phyloP scores from a whole-genome alignment of 352 stramenopile genomes.

The Elongisporangium anandrum region DNA sequence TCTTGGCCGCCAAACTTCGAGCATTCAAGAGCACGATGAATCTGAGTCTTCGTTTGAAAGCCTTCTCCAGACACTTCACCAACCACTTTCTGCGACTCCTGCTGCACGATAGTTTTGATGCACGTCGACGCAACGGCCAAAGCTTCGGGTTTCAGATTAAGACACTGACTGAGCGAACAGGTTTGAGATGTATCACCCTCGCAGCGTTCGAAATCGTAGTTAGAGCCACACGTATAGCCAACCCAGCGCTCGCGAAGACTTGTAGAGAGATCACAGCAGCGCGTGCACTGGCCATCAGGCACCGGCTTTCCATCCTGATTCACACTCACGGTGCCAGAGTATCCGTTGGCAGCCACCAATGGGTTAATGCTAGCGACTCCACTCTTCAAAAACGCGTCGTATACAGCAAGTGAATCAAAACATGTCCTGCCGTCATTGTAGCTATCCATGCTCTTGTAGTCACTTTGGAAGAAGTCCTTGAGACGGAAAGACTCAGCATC shows the following conservation, averaged over 20 bases:
- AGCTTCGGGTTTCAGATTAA: constrained; percentile 45
- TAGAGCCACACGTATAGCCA: constrained; percentile 54
- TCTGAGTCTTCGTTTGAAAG: constrained; percentile 52
- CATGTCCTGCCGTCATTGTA: constrained; percentile 19
- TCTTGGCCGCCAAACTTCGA: constrained; percentile 23
- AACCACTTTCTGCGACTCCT: constrained; percentile 32
- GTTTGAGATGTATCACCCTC: constrained; percentile 21
- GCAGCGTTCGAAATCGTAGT: constrained; percentile 37
- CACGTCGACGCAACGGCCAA: constrained; percentile 25
- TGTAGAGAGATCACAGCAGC: constrained; percentile 42
- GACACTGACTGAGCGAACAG: constrained; percentile 51
- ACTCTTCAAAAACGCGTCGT: constrained; percentile 19
- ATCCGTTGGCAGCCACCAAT: constrained; percentile 8
- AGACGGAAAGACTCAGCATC: constrained; percentile 31
- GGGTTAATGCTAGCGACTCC: constrained; percentile 27
- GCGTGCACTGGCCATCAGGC: constrained; percentile 24
- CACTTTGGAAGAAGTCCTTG: constrained; percentile 38
- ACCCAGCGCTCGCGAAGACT: constrained; percentile 53
- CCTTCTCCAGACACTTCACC: constrained; percentile 22
- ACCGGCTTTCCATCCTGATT: constrained; percentile 29
- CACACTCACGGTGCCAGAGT: constrained; percentile 1
- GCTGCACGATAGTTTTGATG: constrained; percentile 22
- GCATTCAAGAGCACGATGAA: constrained; percentile 58
- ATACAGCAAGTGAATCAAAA: constrained; percentile 20
- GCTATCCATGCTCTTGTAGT: constrained; percentile 10